These are phyloP conservation scores for Phialemonium atrogriseum DNA, from an alignment of 2,329 filamentous ascomycete species.

Conservation along the genomic window DNA sequence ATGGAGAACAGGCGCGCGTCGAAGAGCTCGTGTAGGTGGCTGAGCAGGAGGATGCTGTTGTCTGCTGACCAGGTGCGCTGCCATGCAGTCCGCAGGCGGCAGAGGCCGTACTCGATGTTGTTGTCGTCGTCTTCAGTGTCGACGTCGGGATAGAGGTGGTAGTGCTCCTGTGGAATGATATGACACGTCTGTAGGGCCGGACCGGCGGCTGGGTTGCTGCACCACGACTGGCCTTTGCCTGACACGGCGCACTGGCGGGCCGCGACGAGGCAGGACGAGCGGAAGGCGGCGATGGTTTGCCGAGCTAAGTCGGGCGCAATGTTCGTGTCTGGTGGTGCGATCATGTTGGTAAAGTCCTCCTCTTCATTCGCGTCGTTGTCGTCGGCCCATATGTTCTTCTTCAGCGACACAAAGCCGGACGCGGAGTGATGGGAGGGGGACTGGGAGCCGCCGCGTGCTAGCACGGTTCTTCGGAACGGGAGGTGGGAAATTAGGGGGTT, in stretches of 20 bases:
- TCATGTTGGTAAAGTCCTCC: not conserved
- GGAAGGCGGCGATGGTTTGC: not conserved
- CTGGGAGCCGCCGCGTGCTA: not conserved
- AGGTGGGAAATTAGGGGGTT: not conserved
- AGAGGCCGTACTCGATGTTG: not conserved
- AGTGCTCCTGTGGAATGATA: slow-evolving; percentile 14
- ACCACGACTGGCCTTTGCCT: slow-evolving; percentile 13
- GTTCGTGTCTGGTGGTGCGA: not conserved
- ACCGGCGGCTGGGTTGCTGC: slow-evolving; percentile 3
- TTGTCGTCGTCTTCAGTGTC: not conserved
- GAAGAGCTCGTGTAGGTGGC: slow-evolving; percentile 12
- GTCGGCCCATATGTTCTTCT: not conserved
- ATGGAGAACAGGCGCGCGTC: slow-evolving; percentile 15
- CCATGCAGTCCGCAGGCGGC: not conserved
- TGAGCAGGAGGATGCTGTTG: slow-evolving; percentile 12
- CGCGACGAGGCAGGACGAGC: not conserved
- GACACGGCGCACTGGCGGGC: slow-evolving; percentile 9
- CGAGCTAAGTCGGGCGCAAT: not conserved
- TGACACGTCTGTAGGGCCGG: slow-evolving; percentile 13
- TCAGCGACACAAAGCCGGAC: not conserved
- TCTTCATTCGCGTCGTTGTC: not conserved
- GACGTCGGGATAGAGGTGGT: slow-evolving; percentile 9
- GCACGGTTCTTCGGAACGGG: not conserved
- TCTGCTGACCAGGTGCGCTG: not conserved
- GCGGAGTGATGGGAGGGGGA: not conserved